Evolutionary conservation across 805 yeast genomes (phyloP).

Genomic region (Monosporozyma unispora): DNA sequence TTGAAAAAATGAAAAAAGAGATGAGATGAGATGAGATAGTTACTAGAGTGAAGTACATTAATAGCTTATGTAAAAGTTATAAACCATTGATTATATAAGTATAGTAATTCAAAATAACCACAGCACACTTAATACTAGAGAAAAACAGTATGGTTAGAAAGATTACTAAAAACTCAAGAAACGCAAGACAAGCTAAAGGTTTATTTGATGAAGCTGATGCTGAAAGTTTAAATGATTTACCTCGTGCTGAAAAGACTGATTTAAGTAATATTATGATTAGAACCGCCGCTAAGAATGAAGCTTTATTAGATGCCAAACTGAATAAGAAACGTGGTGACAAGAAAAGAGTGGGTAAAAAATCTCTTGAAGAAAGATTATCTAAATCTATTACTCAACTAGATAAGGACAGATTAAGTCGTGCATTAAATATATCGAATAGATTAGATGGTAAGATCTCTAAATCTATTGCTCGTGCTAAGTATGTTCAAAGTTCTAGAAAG

Average conservation of each 20-base stretch:
- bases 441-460: constrained; percentile 54
- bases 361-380: constrained; percentile 8
- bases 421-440: constrained; percentile 44
- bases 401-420: constrained; percentile 39
- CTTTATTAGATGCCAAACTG: constrained; percentile 47
- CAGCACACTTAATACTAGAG: background rate
- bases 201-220: constrained; percentile 36
- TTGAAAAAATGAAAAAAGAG: background rate
- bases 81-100: too few relatives aligned
- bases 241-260: constrained; percentile 53
- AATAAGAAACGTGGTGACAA: constrained; percentile 32
- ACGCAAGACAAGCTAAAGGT: constrained; percentile 59
- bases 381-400: constrained; percentile 27
- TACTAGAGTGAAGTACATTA: background rate
- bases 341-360: constrained; percentile 21
- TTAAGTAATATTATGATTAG: constrained; percentile 57
- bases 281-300: constrained; percentile 57
- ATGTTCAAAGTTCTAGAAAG: constrained; percentile 53
- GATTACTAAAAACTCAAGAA: constrained; percentile 47
- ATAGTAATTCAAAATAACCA: background rate
- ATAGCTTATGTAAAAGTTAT: too few relatives aligned
- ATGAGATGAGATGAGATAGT: constrained; percentile 6
- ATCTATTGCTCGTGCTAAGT: constrained; percentile 55
- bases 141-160: constrained; percentile 10
- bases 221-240: constrained; percentile 41